phyloP scores from a whole-genome alignment of 257 asterid species.

The Nicotiana sylvestris region DNA sequence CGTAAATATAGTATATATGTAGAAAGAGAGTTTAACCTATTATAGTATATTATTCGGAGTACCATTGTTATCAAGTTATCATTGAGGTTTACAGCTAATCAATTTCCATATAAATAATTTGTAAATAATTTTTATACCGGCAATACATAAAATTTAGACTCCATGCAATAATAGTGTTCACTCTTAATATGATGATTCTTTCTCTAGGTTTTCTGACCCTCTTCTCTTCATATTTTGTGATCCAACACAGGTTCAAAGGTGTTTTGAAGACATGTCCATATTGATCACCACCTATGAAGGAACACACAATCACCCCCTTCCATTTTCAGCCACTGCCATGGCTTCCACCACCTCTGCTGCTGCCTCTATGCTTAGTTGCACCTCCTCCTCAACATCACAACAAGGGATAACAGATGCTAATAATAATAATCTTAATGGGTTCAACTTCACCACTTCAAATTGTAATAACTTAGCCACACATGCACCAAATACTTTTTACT shows the following conservation, averaged over 20 bases:
- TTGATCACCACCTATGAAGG: constrained; percentile 51
- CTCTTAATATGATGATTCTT: too few species aligned
- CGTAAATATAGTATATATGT: too few species aligned
- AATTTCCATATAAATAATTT: too few species aligned
- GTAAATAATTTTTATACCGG: too few species aligned
- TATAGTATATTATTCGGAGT: too few species aligned
- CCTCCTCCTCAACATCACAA: constrained; percentile 25
- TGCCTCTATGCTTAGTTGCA: constrained; percentile 38
- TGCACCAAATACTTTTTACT: neutral
- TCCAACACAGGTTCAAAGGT: constrained; percentile 42
- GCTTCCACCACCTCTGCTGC: constrained; percentile 55
- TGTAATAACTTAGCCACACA: neutral
- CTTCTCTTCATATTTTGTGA: neutral
- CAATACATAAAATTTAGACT: too few species aligned
- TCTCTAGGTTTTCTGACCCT: too few species aligned
- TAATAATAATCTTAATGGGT: constrained; percentile 14
- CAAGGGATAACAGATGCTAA: neutral
- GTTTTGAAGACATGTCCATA: constrained; percentile 40
- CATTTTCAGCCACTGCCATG: constrained; percentile 43
- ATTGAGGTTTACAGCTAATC: too few species aligned
- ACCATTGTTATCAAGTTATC: too few species aligned
- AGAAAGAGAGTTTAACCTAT: too few species aligned
- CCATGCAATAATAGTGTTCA: too few species aligned
- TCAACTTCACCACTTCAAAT: constrained; percentile 22
- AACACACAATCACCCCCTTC: constrained; percentile 51